Base-by-base conservation (phyloP, 495 filamentous ascomycete genomes). In the Pyronema domesticum region DNA sequence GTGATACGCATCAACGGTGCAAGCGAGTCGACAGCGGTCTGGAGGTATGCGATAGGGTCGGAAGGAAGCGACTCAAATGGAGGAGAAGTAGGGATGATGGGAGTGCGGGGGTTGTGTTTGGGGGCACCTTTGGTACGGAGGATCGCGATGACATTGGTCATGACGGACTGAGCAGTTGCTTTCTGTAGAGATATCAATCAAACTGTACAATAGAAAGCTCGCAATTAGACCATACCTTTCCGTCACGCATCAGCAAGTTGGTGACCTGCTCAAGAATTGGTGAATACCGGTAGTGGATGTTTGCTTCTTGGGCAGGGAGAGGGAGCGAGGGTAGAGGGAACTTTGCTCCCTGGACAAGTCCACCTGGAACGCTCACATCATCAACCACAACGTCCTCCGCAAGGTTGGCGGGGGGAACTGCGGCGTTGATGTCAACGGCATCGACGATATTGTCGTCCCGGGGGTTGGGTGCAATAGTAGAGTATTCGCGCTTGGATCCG, bases 11-110 rank as follows among this genome's bases (percentile, higher is more conserved):
- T 69, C 18, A 98, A 73, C 17, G 91, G 91, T 10, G 87, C 86
- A n/a, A 96, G 82, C 9, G 86, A 94, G 74, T 98, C 91, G 65
- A 98, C 81, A n/a, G 89, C 86, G 37, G 89, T 70, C 0, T 80
- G 84, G 39, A 95, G 78, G 69, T 88, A 88, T 44, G 78, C 72
- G 34, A 88, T 71, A 8, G 88, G 81, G 70, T 93, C 77, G 15
- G 85, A 73, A 7, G 85, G 83, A 34, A 94, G 77, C 49, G 89
- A 81, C 7, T 74, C 67, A 18, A 83, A 72, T 0, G 86, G 80
- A 1, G 87, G 86, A 11, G 78, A 69, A 57, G 79, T 80, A 0
- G 83, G 79, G 51, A 94, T 68, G 14, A 96, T 76, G 17, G 82
- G 84, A 11, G 76, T 77, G 18, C 70, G 60, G 19, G 84, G 74